Conservation (phyloP, 2,329 filamentous ascomycete genomes). For the Penicillium sp. region DNA sequence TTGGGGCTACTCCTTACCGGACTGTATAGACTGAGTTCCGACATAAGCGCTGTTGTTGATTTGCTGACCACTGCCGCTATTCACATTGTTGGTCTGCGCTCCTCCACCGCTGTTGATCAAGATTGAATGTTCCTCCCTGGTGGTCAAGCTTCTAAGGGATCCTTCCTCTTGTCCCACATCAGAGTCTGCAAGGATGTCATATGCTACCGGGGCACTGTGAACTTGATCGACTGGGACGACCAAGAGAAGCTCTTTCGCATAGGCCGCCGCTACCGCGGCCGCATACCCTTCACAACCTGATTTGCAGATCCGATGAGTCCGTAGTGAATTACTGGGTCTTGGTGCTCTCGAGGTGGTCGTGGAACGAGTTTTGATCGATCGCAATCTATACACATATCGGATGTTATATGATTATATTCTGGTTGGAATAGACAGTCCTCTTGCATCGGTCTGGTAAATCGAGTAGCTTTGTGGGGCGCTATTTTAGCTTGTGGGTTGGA, state of each 20-base stretch:
- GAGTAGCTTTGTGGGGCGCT: neutral
- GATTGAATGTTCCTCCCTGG: too few relatives aligned
- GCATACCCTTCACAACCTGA: neutral
- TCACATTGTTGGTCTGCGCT: neutral
- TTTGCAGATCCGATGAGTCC: neutral
- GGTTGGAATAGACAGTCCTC: too few relatives aligned
- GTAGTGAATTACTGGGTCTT: slow-evolving; percentile 3
- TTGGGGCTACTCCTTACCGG: too few relatives aligned
- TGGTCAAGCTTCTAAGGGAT: too few relatives aligned
- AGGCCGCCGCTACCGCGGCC: neutral
- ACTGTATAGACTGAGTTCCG: neutral
- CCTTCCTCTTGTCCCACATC: too few relatives aligned
- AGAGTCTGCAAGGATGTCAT: too few relatives aligned
- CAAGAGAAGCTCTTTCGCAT: slow-evolving; percentile 5
- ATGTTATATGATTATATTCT: too few relatives aligned
- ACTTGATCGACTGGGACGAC: slow-evolving; percentile 3
- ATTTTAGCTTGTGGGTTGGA: neutral
- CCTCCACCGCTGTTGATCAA: too few relatives aligned
- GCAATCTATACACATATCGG: too few relatives aligned
- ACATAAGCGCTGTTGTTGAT: neutral
- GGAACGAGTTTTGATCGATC: too few relatives aligned
- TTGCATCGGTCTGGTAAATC: too few relatives aligned
- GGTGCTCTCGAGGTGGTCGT: neutral
- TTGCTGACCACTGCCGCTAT: neutral
- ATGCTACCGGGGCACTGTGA: neutral